These are phyloP conservation scores for Erythrophleum ivorense DNA, from an alignment of 331 rosid genomes.

Conservation along the genomic window DNA sequence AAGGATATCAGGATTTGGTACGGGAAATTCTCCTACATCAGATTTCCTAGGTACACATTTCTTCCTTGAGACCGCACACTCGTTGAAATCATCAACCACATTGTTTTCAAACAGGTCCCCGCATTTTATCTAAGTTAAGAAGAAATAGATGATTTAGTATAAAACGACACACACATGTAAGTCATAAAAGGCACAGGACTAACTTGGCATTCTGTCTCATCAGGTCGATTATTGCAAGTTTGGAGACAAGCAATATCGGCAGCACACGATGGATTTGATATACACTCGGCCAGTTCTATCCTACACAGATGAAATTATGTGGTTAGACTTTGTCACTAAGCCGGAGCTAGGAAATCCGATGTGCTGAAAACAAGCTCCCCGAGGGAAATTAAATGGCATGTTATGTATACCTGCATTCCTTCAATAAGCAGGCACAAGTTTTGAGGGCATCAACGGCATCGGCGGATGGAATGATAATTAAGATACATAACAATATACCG, in stretches of 20 bases:
- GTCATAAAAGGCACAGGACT: constrained; percentile 37
- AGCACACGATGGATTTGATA: constrained; percentile 89
- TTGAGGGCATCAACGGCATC: constrained; percentile 90
- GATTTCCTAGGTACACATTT: constrained; percentile 94
- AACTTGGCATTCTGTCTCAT: constrained; percentile 97
- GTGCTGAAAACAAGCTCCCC: not conserved
- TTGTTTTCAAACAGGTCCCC: constrained; percentile 91
- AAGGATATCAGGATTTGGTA: constrained; percentile 78
- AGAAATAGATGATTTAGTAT: constrained; percentile 17
- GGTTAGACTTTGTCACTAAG: not conserved
- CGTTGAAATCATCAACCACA: constrained; percentile 92
- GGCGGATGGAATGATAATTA: constrained; percentile 78
- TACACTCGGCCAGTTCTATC: constrained; percentile 85
- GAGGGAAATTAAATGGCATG: not conserved
- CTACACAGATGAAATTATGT: constrained; percentile 50
- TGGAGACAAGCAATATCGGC: constrained; percentile 96
- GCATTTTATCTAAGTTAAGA: constrained; percentile 73
- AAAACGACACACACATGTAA: not conserved
- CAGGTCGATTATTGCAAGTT: constrained; percentile 96
- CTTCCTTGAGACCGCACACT: constrained; percentile 93
- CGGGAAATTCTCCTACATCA: constrained; percentile 93
- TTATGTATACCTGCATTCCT: constrained; percentile 82
- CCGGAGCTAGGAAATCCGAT: not conserved
- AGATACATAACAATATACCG: constrained; percentile 59
- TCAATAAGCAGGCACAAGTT: constrained; percentile 91